These are phyloP conservation scores for Barnettozyma pratensis DNA, from an alignment of 805 yeast genomes.

Conservation along the genomic window DNA sequence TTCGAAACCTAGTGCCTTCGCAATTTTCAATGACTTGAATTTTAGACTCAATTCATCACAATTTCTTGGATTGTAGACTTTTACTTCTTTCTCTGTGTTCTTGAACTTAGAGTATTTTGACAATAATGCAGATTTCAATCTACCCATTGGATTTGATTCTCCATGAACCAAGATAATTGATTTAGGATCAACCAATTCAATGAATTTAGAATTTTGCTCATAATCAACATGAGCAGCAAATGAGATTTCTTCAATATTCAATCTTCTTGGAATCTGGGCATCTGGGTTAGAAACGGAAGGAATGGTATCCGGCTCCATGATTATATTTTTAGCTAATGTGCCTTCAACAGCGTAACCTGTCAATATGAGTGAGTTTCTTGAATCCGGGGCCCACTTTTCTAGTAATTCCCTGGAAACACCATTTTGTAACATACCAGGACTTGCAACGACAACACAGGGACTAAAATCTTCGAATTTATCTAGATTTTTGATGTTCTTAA, in stretches of 20 bases:
- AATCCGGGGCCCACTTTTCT: slow-evolving; percentile 97
- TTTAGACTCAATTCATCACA: slow-evolving; percentile 74
- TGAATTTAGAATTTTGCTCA: slow-evolving; percentile 87
- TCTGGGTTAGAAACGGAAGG: slow-evolving; percentile 82
- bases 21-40: slow-evolving; percentile 79
- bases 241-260: slow-evolving; percentile 87
- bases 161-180: slow-evolving; percentile 94
- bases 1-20: slow-evolving; percentile 63
- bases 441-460: slow-evolving; percentile 93
- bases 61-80: slow-evolving; percentile 87
- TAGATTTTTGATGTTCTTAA: slow-evolving; percentile 71
- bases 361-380: slow-evolving; percentile 77
- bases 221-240: slow-evolving; percentile 99
- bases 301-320: slow-evolving; percentile 87
- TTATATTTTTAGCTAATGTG: slow-evolving; percentile 87
- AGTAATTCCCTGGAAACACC: slow-evolving; percentile 89
- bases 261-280: slow-evolving; percentile 76
- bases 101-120: slow-evolving; percentile 79
- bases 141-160: slow-evolving; percentile 97
- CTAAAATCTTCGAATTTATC: slow-evolving; percentile 90
- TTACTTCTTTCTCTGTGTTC: slow-evolving; percentile 85
- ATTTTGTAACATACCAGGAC: slow-evolving; percentile 98
- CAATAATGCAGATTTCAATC: slow-evolving; percentile 85
- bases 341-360: slow-evolving; percentile 99
- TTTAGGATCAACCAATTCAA: slow-evolving; percentile 79